Conservation (phyloP, 2,329 filamentous ascomycete species). For the Trichophyton equinum region DNA sequence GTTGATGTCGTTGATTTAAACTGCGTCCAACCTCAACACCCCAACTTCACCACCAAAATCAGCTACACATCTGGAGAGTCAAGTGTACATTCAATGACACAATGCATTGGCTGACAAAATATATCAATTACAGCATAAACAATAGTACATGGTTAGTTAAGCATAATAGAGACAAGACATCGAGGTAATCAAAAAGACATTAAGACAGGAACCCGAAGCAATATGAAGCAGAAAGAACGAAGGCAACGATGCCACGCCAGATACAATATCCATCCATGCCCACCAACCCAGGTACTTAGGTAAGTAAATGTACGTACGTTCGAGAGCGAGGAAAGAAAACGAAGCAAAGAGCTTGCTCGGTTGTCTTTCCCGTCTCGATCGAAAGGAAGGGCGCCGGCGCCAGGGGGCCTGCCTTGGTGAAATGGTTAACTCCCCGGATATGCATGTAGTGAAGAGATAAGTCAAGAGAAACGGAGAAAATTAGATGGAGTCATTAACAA, state of each 20-base stretch:
- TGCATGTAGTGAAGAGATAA: background rate
- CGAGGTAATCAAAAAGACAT: background rate
- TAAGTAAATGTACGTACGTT: background rate
- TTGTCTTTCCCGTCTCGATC: slow-evolving; percentile 40
- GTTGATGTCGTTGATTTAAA: background rate
- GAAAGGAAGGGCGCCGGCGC: slow-evolving; percentile 14
- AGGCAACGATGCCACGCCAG: background rate
- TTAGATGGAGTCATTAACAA: background rate
- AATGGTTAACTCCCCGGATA: background rate
- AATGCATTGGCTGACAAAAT: background rate
- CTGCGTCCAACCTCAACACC: background rate
- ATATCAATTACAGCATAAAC: background rate
- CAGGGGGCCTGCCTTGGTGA: background rate
- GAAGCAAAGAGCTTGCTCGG: slow-evolving; percentile 30
- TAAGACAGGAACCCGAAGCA: background rate
- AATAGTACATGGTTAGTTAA: background rate
- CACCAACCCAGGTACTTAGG: background rate
- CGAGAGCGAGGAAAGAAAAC: slow-evolving; percentile 62
- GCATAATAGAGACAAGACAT: background rate
- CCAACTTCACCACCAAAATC: no score
- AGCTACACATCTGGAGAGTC: no score
- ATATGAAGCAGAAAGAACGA: background rate
- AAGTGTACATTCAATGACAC: background rate
- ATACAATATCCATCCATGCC: background rate
- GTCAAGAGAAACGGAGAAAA: background rate